phyloP scores from a whole-genome alignment of 2,329 filamentous ascomycete genomes.

The Neospermospora avenae region DNA sequence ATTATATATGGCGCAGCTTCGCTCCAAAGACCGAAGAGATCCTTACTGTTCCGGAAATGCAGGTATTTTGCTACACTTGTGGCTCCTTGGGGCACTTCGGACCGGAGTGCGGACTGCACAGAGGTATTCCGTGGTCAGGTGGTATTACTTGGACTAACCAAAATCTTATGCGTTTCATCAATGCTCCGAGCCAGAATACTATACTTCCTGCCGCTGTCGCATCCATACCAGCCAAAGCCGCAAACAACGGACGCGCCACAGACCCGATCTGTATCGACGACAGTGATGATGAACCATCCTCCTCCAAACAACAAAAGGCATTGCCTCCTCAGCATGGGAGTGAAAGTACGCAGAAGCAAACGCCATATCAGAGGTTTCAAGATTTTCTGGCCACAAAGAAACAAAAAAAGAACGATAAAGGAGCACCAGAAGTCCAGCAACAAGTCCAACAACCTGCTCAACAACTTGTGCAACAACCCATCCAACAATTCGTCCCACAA shows the following conservation, averaged over 20 bases:
- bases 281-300: slow-evolving; percentile 27
- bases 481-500: too few relatives aligned
- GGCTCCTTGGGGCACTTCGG: slow-evolving; percentile 54
- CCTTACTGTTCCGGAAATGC: slow-evolving; percentile 48
- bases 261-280: slow-evolving; percentile 32
- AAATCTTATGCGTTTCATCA: slow-evolving; percentile 49
- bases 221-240: slow-evolving; percentile 22
- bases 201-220: slow-evolving; percentile 31
- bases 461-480: too few relatives aligned
- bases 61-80: slow-evolving; percentile 54
- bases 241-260: slow-evolving; percentile 31
- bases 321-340: slow-evolving; percentile 1
- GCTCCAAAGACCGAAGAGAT: slow-evolving; percentile 39
- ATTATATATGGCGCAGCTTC: slow-evolving; percentile 58
- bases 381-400: neutral
- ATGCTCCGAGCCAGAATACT: slow-evolving; percentile 39
- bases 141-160: slow-evolving; percentile 51
- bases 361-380: neutral
- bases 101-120: slow-evolving; percentile 46
- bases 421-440: neutral
- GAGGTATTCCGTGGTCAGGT: slow-evolving; percentile 23
- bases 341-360: neutral
- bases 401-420: neutral
- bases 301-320: slow-evolving; percentile 32
- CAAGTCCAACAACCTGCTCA: too few relatives aligned